Evolutionary conservation across 345 rosid genomes (phyloP).

Genomic region (Dimocarpus longan): DNA sequence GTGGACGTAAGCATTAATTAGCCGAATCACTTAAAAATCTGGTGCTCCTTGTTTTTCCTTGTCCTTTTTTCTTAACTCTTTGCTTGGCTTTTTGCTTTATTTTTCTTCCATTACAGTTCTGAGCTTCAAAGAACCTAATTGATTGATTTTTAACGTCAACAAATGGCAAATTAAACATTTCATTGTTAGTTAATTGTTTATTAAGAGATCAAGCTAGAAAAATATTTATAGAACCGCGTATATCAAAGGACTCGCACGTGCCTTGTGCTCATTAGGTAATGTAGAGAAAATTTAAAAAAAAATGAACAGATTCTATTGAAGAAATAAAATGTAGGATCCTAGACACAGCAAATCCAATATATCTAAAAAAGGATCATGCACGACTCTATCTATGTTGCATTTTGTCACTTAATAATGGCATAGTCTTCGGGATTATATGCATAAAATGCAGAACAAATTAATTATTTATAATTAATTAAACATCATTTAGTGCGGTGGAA

Average conservation of each 20-base stretch:
- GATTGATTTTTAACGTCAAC: too few relatives aligned
- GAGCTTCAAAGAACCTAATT: too few relatives aligned
- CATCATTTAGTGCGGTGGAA: slow-evolving; percentile 15
- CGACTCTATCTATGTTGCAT: not conserved
- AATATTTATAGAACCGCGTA: not conserved
- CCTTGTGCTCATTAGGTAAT: not conserved
- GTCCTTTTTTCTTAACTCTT: too few relatives aligned
- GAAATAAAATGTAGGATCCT: not conserved
- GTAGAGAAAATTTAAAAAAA: not conserved
- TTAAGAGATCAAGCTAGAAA: too few relatives aligned
- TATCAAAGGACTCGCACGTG: not conserved
- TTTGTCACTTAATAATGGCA: not conserved
- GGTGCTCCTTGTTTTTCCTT: too few relatives aligned
- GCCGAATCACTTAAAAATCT: too few relatives aligned
- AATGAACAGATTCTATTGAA: not conserved
- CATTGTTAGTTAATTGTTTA: too few relatives aligned
- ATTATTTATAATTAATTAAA: not conserved
- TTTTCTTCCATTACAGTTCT: too few relatives aligned
- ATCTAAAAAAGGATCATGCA: not conserved
- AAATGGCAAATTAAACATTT: too few relatives aligned
- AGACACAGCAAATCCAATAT: slow-evolving; percentile 9
- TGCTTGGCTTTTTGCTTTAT: too few relatives aligned
- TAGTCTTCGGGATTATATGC: slow-evolving; percentile 10
- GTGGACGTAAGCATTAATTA: too few relatives aligned
- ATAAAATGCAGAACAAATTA: not conserved